Conservation (phyloP, 129 eudicot species). For the Helianthus annuus region DNA sequence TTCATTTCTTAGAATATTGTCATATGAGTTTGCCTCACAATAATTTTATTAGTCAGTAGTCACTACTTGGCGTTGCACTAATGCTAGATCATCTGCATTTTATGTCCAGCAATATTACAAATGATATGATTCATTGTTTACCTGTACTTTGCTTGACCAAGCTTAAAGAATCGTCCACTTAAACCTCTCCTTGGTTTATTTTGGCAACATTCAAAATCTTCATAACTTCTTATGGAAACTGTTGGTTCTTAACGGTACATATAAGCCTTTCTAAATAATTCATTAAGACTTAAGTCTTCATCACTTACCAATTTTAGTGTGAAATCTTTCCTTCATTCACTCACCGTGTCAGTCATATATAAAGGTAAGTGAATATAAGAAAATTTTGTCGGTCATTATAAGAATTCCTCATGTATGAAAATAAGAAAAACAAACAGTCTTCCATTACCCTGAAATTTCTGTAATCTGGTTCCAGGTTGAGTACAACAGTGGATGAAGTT, state of each 20-base stretch:
- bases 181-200: constrained; percentile 8
- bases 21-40: constrained; percentile 10
- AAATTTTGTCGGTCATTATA: not conserved
- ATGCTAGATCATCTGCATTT: constrained; percentile 1
- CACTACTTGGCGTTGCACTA: not conserved
- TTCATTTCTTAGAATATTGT: constrained; percentile 4
- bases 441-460: constrained; percentile 7
- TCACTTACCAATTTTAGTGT: not conserved
- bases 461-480: constrained; percentile 58
- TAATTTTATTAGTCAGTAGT: not conserved
- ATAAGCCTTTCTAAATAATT: constrained; percentile 8
- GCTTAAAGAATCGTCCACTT: constrained; percentile 2
- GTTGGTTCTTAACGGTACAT: not conserved
- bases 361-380: not conserved
- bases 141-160: constrained; percentile 5
- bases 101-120: constrained; percentile 8
- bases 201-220: not conserved
- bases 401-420: not conserved
- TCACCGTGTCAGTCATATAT: not conserved
- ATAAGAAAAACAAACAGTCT: too few relatives aligned
- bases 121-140: constrained; percentile 4
- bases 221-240: constrained; percentile 1
- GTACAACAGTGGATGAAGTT: constrained; percentile 91
- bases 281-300: not conserved
- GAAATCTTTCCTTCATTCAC: constrained; percentile 3